Evolutionary conservation across 208 protist species (phyloP).

Genomic region (Wallacemonas collosoma): DNA sequence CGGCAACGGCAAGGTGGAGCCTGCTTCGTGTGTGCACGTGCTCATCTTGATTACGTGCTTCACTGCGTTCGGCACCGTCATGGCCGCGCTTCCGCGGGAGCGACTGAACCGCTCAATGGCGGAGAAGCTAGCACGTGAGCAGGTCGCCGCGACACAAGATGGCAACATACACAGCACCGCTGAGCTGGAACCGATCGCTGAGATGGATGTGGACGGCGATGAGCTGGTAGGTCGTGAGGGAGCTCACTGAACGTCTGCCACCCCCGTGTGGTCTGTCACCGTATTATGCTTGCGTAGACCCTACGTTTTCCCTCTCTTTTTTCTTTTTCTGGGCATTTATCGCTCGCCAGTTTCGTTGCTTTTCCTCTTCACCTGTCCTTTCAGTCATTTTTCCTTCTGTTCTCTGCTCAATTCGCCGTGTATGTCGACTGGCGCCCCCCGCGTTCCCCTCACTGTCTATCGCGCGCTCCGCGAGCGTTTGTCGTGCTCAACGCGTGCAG

Average conservation of each 20-base stretch:
- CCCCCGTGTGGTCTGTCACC: too few species aligned
- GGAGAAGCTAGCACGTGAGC: conserved; percentile 27
- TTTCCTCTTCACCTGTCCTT: too few species aligned
- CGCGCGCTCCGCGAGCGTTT: too few species aligned
- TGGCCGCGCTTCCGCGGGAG: conserved; percentile 55
- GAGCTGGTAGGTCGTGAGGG: conserved; percentile 17
- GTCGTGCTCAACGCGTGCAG: too few species aligned
- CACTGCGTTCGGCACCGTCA: conserved; percentile 39
- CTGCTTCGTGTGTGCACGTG: conserved; percentile 41
- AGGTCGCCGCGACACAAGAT: conserved; percentile 7
- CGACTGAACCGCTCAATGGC: conserved; percentile 47
- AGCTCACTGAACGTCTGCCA: background rate
- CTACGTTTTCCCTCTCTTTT: background rate
- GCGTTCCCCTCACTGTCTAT: too few species aligned
- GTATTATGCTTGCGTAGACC: too few species aligned
- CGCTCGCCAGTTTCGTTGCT: too few species aligned
- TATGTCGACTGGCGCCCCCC: too few species aligned
- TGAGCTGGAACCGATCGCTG: background rate
- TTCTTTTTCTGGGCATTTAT: too few species aligned
- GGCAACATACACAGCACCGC: background rate
- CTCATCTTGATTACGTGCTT: conserved; percentile 52
- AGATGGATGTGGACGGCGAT: background rate
- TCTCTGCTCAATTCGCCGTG: background rate
- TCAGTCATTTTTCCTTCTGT: background rate
- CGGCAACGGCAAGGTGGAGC: conserved; percentile 38